Conservation (phyloP, 495 filamentous ascomycete genomes). For the Immersiella caudata region DNA sequence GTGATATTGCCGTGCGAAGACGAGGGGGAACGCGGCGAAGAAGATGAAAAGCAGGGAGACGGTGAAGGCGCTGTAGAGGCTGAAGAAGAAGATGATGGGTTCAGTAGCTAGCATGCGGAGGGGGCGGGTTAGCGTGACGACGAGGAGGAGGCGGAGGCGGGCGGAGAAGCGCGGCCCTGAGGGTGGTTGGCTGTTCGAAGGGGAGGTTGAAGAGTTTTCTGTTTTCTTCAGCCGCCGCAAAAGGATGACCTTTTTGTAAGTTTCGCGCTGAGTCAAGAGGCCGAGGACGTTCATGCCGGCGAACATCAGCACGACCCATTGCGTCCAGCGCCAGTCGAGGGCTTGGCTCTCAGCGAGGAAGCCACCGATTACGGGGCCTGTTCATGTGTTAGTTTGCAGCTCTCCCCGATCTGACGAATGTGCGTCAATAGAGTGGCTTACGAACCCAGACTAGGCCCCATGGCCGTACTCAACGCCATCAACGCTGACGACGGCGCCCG, state of each 20-base stretch:
- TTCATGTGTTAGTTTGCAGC: neutral
- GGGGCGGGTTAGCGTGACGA: neutral
- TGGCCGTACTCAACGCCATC: slow-evolving; percentile 6
- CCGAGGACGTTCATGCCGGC: neutral
- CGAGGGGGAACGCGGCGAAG: neutral
- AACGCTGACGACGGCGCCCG: neutral
- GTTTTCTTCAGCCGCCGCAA: neutral
- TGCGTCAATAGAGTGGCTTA: neutral
- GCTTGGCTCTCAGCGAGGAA: neutral
- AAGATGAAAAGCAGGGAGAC: neutral
- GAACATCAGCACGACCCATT: slow-evolving; percentile 10
- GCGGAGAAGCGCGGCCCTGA: neutral
- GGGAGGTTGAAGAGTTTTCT: neutral
- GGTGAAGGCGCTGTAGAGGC: slow-evolving; percentile 8
- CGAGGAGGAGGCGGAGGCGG: neutral
- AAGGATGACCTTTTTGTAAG: slow-evolving; percentile 1
- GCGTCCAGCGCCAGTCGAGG: slow-evolving; percentile 10
- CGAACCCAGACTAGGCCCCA: slow-evolving; percentile 2
- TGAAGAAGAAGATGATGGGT: slow-evolving; percentile 7
- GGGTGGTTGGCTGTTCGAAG: too few relatives aligned
- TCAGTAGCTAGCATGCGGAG: neutral
- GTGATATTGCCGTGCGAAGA: neutral
- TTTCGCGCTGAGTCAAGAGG: neutral
- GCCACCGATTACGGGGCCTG: neutral
- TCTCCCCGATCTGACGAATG: too few relatives aligned